phyloP scores from a whole-genome alignment of 345 rosid genomes.

The Populus nigra region DNA sequence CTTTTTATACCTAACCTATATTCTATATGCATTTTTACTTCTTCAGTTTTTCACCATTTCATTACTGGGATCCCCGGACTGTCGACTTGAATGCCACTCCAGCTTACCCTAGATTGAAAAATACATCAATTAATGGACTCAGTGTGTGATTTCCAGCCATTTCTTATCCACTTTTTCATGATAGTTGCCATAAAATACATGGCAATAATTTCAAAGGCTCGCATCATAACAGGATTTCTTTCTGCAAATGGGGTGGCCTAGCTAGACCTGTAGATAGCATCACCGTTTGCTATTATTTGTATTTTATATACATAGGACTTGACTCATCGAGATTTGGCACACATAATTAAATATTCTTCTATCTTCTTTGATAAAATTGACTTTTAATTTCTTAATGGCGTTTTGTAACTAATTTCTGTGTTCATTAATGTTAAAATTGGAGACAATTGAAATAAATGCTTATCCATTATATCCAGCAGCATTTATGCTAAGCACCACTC shows the following conservation, averaged over 20 bases:
- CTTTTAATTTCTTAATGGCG: not conserved
- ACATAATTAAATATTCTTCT: not conserved
- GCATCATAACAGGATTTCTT: too few species aligned
- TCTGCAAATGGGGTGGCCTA: too few species aligned
- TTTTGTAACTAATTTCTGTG: not conserved
- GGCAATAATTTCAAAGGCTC: too few species aligned
- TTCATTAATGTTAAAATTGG: not conserved
- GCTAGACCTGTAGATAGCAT: too few species aligned
- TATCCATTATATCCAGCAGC: not conserved
- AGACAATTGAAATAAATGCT: too few species aligned
- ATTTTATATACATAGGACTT: not conserved
- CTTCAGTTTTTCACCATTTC: not conserved
- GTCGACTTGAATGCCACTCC: not conserved
- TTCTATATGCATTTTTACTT: not conserved
- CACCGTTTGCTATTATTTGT: not conserved
- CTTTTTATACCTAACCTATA: not conserved
- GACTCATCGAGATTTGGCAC: not conserved
- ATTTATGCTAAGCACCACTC: too few species aligned
- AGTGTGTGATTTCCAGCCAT: not conserved
- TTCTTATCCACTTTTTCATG: not conserved
- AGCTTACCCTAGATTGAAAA: not conserved
- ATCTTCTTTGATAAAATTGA: not conserved
- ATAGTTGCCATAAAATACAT: too few species aligned
- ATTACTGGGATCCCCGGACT: not conserved
- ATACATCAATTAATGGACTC: not conserved